phyloP scores from a whole-genome alignment of 106 monocot genomes.

The Phalaenopsis aphrodite region DNA sequence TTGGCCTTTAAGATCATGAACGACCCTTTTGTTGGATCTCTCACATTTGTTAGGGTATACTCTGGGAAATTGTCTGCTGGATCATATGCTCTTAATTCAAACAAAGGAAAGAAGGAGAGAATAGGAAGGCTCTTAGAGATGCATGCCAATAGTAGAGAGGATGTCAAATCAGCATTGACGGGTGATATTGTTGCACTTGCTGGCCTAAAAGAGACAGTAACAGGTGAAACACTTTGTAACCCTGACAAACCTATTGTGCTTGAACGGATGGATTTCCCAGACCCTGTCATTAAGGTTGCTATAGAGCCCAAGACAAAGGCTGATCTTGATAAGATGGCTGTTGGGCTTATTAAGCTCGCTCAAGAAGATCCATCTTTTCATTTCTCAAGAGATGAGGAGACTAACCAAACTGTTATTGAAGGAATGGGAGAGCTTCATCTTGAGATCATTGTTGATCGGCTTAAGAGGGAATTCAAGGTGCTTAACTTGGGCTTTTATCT shows the following conservation, averaged over 20 bases:
- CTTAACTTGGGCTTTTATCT: constrained; percentile 4
- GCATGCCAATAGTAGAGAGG: constrained; percentile 98
- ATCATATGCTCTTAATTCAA: constrained; percentile 88
- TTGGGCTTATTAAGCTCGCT: constrained; percentile 85
- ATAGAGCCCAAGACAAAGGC: constrained; percentile 99
- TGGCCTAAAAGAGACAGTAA: constrained; percentile 90
- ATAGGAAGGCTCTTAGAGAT: constrained; percentile 95
- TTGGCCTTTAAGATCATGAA: constrained; percentile 98
- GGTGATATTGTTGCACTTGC: constrained; percentile 96
- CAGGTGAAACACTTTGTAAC: constrained; percentile 88
- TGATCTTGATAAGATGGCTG: constrained; percentile 93
- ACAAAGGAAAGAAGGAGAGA: constrained; percentile 92
- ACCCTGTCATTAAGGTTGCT: constrained; percentile 98
- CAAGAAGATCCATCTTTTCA: constrained; percentile 99
- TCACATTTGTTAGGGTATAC: constrained; percentile 89
- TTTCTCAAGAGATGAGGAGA: constrained; percentile 97
- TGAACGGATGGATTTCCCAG: constrained; percentile 98
- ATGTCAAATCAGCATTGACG: constrained; percentile 58
- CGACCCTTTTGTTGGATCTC: constrained; percentile 91
- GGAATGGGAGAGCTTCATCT: constrained; percentile 99
- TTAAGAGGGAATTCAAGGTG: constrained; percentile 95
- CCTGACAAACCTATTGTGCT: constrained; percentile 88
- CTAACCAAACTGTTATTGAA: constrained; percentile 98
- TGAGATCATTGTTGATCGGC: constrained; percentile 92
- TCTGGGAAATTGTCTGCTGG: constrained; percentile 79